Evolutionary conservation across 2,329 filamentous ascomycete species (phyloP).

Genomic region (Penicillium corylophilum): DNA sequence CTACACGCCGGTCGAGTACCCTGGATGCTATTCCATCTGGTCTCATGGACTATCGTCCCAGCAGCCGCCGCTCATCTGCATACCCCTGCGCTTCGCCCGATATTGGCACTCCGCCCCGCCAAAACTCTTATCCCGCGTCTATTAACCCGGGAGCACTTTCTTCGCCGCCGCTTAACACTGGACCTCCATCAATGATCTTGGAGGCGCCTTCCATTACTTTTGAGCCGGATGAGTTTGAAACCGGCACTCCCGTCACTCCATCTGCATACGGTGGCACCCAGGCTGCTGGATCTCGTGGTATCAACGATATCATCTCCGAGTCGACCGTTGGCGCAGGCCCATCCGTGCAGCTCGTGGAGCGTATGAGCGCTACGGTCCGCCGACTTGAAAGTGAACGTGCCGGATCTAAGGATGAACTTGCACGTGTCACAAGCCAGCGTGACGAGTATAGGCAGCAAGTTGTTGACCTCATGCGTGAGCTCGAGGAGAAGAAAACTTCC

Average conservation of each 20-base stretch:
- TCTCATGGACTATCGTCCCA: slow-evolving; percentile 37
- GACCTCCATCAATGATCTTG: slow-evolving; percentile 20
- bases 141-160: slow-evolving; percentile 29
- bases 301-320: slow-evolving; percentile 82
- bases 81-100: slow-evolving; percentile 38
- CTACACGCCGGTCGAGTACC: slow-evolving; percentile 39
- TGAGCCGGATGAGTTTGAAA: slow-evolving; percentile 48
- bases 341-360: slow-evolving; percentile 90
- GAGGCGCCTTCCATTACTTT: slow-evolving; percentile 43
- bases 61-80: slow-evolving; percentile 42
- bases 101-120: slow-evolving; percentile 43
- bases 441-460: slow-evolving; percentile 92
- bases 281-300: slow-evolving; percentile 53
- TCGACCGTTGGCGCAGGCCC: slow-evolving; percentile 89
- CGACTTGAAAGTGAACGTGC: slow-evolving; percentile 90
- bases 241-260: slow-evolving; percentile 35
- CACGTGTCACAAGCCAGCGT: slow-evolving; percentile 75
- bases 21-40: slow-evolving; percentile 39
- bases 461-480: slow-evolving; percentile 83
- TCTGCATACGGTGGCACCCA: slow-evolving; percentile 40
- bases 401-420: slow-evolving; percentile 80
- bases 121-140: slow-evolving; percentile 46
- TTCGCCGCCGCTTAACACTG: slow-evolving; percentile 27
- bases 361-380: slow-evolving; percentile 91
- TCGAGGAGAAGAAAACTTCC: slow-evolving; percentile 66